Evolutionary conservation across 306 rosid genomes (phyloP).

Genomic region (Lotus japonicus): DNA sequence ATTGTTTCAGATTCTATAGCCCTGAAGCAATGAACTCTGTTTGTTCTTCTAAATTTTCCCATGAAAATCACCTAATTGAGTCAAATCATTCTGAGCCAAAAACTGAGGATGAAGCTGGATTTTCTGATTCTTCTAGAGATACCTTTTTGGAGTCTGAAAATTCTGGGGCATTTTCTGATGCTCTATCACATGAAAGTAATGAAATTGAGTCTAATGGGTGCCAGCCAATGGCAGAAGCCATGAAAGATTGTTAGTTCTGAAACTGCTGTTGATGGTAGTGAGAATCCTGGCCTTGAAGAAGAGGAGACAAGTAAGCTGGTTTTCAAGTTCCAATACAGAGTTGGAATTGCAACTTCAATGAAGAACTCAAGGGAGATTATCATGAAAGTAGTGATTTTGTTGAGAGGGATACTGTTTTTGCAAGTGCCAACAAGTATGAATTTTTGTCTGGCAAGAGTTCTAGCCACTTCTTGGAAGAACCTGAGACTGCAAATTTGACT

Average conservation of each 20-base stretch:
- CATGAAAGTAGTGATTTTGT: conserved; percentile 23
- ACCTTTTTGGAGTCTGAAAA: no score
- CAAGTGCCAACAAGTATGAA: conserved; percentile 37
- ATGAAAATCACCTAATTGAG: conserved; percentile 16
- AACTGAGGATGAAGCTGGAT: neutral
- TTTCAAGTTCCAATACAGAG: conserved; percentile 65
- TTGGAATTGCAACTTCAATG: conserved; percentile 20
- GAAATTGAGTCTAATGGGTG: neutral
- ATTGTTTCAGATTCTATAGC: conserved; percentile 28
- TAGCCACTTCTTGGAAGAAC: conserved; percentile 51
- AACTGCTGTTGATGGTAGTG: neutral
- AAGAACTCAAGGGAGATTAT: conserved; percentile 31
- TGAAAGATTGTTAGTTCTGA: neutral
- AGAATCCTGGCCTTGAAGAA: conserved; percentile 15
- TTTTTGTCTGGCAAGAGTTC: conserved; percentile 31
- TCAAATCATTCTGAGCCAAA: conserved; percentile 11
- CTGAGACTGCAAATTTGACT: conserved; percentile 33
- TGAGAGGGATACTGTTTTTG: conserved; percentile 11
- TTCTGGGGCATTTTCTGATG: neutral
- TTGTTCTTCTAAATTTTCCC: conserved; percentile 5
- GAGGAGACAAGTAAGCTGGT: conserved; percentile 36
- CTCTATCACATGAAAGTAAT: conserved; percentile 8
- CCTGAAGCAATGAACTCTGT: neutral
- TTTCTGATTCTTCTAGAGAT: neutral
- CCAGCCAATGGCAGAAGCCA: neutral